phyloP scores from a whole-genome alignment of 1,284 basidiomycete species.

The Inonotus obliquus region DNA sequence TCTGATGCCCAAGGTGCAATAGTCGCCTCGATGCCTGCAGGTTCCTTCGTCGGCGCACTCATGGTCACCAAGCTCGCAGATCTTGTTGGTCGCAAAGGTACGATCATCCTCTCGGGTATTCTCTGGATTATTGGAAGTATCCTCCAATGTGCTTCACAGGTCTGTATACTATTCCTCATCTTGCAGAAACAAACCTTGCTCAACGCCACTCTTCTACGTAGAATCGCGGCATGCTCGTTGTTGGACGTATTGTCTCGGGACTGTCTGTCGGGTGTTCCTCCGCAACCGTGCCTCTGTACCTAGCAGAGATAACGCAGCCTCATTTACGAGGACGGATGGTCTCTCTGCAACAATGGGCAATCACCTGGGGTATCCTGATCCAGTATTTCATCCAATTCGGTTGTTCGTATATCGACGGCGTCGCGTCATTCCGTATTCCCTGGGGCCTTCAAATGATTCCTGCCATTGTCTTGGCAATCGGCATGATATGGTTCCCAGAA shows the following conservation, averaged over 20 bases:
- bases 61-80: constrained; percentile 60
- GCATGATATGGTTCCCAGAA: constrained; percentile 67
- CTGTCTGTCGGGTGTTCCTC: constrained; percentile 55
- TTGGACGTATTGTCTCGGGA: constrained; percentile 61
- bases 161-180: constrained; percentile 28
- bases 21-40: constrained; percentile 71
- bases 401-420: constrained; percentile 66
- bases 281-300: constrained; percentile 64
- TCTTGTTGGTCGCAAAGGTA: constrained; percentile 58
- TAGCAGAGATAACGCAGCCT: constrained; percentile 57
- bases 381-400: constrained; percentile 74
- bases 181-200: not conserved
- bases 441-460: constrained; percentile 79
- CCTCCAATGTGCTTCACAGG: constrained; percentile 58
- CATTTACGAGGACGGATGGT: constrained; percentile 71
- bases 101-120: constrained; percentile 56
- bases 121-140: constrained; percentile 73
- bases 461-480: constrained; percentile 60
- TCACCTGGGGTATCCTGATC: constrained; percentile 72
- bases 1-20: constrained; percentile 66
- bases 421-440: constrained; percentile 72
- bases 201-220: constrained; percentile 23
- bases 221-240: constrained; percentile 65
- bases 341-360: constrained; percentile 74
- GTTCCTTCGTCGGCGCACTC: constrained; percentile 60